Base-by-base conservation (phyloP, 1,139 yeast genomes). In the Ogataea hybrid region DNA sequence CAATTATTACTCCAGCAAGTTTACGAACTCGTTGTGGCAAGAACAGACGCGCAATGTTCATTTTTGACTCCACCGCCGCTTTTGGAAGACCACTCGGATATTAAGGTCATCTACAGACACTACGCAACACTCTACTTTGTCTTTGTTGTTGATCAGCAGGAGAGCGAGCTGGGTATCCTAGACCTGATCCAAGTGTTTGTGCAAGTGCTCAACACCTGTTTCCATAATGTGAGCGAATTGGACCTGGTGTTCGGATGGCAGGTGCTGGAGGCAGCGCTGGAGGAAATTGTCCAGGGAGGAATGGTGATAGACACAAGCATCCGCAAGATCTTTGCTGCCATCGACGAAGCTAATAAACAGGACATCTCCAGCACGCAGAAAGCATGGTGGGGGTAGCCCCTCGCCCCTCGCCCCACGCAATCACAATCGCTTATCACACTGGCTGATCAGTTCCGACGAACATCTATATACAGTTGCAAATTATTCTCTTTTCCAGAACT, bases 241-340 rank as follows among this genome's bases (percentile, higher is more conserved):
- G 98, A 92, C 63, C 71, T 92, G 53, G 97, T 94, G 18, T 90
- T 89, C 64, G 97, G 97, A 20, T 92, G 97, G 97, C 97, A 92
- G 63, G 95, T 89, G 11, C 68, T 92, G 32, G 95, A 92, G 59
- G 84, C 96, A 2, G 97, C 92, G 4, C 66, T 92, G 42, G 92
- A 84, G 58, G 97, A 94, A 57, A 85, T 92, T 31, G 84, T 92
- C 1, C 98, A 92, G 61, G 98, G 97, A 22, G 99, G 99, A 0
- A 84, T 94, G 95, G 98, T 92, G n/a, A 87, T 94, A 29, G 98
- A 92, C 61, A 90, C 98, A 1, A 88, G 84, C 55, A 87, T 89
- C 21, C 63, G 69, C 30, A 77, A 86, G 49, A 89, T 92, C 29
- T 96, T 90, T n/a, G 71, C 71, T n/a, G 89, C 94, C 0, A 84